Evolutionary conservation across 2,329 filamentous ascomycete species (phyloP), one percentile per base, ranked within the genome.

Genomic region (Neurospora sp.): DNA sequence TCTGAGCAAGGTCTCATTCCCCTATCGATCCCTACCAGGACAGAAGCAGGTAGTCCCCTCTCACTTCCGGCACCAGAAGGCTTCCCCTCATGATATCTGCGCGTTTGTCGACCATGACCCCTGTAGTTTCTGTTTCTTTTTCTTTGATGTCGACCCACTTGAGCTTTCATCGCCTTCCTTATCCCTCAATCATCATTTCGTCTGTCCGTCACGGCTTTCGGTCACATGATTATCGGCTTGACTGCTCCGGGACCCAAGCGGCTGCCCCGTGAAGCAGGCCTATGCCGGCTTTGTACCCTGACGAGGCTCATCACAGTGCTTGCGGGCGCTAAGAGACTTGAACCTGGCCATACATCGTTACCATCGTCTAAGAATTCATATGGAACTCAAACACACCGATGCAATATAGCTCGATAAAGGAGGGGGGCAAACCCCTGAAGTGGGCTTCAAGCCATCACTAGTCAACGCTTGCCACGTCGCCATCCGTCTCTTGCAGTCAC

Each of bases 381-480:
- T 62, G 52, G 46, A 70, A 62, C 46, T 43, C 40, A 40, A 68
- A 62, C 58, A 68, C 43, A 68, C 68, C 68, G 71, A 68, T 67
- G 67, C 69, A 69, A 68, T 71, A 68, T 71, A 17, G 39, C 66
- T 40, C 66, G 62, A 70, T 52, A 40, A 58, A 39, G 38, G 42
- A 39, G 36, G 58, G 66, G 39, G 68, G 52, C 67, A 40, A 68
- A 70, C 62, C 67, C 23, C 62, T 36, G 62, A 46, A 62, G 67
- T 46, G 62, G 71, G 66, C 70, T 69, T 38, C 58, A 67, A 52
- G 42, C 52, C 11, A n/a, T 68, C 69, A 70, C 75, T 74, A 76
- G 43, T 76, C 70, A 74, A 67, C 66, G 68, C 66, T 66, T 43
- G 75, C 75, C 75, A 76, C 75, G 75, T 76, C 71, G 70, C 72